Evolutionary conservation across 139 green algal genomes (phyloP).

Genomic region (Diplosphaera chodatii): DNA sequence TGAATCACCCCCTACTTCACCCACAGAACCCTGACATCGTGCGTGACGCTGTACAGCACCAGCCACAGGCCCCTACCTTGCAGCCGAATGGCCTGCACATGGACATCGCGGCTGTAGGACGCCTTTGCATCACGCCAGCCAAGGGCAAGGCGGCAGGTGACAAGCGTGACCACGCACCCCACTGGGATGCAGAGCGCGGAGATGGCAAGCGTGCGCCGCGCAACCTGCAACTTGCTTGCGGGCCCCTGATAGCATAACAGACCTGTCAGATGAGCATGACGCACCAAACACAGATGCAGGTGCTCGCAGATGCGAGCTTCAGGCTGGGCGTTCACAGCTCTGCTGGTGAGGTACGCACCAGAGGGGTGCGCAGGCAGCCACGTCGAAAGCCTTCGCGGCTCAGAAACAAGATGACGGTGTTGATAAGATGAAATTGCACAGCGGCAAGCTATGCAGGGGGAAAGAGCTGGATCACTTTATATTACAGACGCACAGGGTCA

Average conservation of each 20-base stretch:
- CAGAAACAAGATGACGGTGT: conserved; percentile 79
- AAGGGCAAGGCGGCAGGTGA: conserved; percentile 2
- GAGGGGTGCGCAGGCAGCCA: conserved; percentile 61
- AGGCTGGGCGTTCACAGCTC: no score
- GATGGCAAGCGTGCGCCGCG: neutral
- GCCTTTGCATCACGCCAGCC: neutral
- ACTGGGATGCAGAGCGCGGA: conserved; percentile 8
- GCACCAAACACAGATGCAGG: no score
- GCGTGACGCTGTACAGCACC: no score
- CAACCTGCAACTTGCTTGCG: conserved; percentile 1
- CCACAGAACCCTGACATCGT: no score
- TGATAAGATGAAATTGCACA: conserved; percentile 90
- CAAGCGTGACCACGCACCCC: conserved; percentile 1
- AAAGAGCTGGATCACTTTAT: no score
- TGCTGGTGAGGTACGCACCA: no score
- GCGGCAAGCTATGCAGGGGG: conserved; percentile 46
- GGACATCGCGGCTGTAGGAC: conserved; percentile 4
- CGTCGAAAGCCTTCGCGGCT: conserved; percentile 79
- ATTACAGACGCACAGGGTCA: no score
- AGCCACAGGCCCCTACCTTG: no score
- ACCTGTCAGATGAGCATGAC: no score
- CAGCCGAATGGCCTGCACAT: conserved; percentile 18
- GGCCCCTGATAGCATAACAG: no score
- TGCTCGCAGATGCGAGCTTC: no score
- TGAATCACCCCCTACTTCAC: no score